Conservation (phyloP, 208 protist genomes). For the Zelonia costaricensis region DNA sequence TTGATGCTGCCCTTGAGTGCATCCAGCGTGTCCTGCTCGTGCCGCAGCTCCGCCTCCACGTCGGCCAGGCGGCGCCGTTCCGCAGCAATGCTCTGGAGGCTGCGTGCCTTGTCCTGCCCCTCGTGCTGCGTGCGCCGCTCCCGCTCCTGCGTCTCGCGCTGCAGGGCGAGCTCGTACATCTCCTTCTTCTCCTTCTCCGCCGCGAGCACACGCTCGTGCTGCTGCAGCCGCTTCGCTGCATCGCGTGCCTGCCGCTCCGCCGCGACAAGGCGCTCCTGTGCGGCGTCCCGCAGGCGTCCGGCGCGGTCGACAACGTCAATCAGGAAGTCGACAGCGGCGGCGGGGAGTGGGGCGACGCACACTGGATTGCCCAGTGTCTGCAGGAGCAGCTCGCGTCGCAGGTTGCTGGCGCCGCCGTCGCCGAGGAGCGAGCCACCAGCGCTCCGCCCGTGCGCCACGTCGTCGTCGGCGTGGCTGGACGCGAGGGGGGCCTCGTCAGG, state of each 20-base stretch:
- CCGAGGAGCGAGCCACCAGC: neutral
- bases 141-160: constrained; percentile 50
- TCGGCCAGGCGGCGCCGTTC: constrained; percentile 49
- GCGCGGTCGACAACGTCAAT: constrained; percentile 42
- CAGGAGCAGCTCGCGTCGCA: constrained; percentile 42
- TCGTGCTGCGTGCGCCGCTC: constrained; percentile 49
- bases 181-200: constrained; percentile 63
- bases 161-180: constrained; percentile 38
- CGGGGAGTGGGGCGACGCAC: constrained; percentile 19
- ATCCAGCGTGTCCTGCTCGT: constrained; percentile 41
- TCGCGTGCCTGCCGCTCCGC: constrained; percentile 34
- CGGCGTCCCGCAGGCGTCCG: constrained; percentile 21
- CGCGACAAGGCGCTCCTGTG: constrained; percentile 26
- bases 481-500: neutral
- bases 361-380: constrained; percentile 37
- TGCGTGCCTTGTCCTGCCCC: constrained; percentile 38
- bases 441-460: neutral
- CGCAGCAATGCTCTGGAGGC: constrained; percentile 43
- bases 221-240: constrained; percentile 21
- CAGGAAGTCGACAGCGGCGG: constrained; percentile 35
- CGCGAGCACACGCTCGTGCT: constrained; percentile 33
- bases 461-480: neutral
- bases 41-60: constrained; percentile 43
- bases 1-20: constrained; percentile 58
- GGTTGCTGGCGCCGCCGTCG: constrained; percentile 15